Base-by-base conservation (phyloP, 441 rosid species). In the Viola pubescens region DNA sequence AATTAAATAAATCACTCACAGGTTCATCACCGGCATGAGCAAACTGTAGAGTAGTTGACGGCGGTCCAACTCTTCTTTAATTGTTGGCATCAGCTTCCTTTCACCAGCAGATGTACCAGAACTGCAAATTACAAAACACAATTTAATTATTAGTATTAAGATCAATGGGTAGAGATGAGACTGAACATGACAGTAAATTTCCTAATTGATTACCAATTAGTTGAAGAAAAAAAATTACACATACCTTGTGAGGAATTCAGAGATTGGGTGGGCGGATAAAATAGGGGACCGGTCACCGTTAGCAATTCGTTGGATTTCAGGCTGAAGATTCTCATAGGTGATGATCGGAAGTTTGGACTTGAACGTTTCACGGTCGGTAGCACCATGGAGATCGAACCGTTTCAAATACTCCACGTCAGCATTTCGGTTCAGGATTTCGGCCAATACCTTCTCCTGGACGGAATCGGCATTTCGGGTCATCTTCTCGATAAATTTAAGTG, bases 41-140 rank as follows among this genome's bases (percentile, higher is more conserved):
- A 91, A 82, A 76, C 92, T 88, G 64, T 91, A 91, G 10, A 91
- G 81, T 65, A 81, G 73, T 69, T 86, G 96, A 7, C 96, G 90
- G 68, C 98, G 98, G 74, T 83, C 91, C 57, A 86, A 81, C 83
- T 91, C 98, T 77, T 88, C 96, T 66, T 53, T 71, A 65, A 88
- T 91, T 42, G 98, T 88, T 0, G 98, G 98, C 98, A 91, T 86
- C 49, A 88, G 83, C 51, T 91, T 91, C 70, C 98, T 88, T 72
- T 91, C 98, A 41, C 98, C 98, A 11, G 94, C 98, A 41, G 98
- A 91, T 54, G 98, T 88, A 42, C 98, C 98, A 6, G 96, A 91
- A 71, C 98, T 91, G 83, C 51, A 43, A 26, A 46, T 34, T 26
- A 26, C 34, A 26, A 26, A 26, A 26, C 34, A 26, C 34, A 26